These are phyloP conservation scores for Talaromyces sp. DNA, from an alignment of 2,329 filamentous ascomycete species.

Conservation along the genomic window DNA sequence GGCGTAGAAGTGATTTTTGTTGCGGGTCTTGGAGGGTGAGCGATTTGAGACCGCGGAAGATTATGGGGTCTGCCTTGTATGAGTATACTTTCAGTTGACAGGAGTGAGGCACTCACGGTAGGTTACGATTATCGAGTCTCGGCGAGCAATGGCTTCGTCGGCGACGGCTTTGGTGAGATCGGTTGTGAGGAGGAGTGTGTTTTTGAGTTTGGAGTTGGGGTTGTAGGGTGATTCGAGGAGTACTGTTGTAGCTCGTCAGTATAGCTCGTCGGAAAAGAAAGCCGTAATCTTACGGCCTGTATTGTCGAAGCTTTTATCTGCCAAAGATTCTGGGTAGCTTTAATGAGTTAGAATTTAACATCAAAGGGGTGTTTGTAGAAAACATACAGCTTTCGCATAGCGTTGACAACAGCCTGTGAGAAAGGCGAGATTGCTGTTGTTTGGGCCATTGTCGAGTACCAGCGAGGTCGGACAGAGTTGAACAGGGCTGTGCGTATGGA, in stretches of 20 bases:
- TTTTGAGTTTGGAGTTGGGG: constrained; percentile 54
- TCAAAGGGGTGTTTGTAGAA: background rate
- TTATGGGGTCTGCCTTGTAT: constrained; percentile 74
- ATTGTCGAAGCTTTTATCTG: constrained; percentile 91
- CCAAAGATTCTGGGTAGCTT: constrained; percentile 84
- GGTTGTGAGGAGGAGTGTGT: constrained; percentile 76
- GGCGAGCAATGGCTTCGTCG: constrained; percentile 77
- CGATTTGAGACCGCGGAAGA: constrained; percentile 88
- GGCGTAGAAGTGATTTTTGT: constrained; percentile 75
- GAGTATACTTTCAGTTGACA: background rate
- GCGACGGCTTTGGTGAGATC: constrained; percentile 87
- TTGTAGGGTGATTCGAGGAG: constrained; percentile 67
- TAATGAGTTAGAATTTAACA: background rate
- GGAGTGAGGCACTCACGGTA: constrained; percentile 63
- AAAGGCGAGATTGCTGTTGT: constrained; percentile 50
- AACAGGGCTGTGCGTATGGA: constrained; percentile 13
- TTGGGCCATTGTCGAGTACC: constrained; percentile 29
- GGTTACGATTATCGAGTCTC: constrained; percentile 75
- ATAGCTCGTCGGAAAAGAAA: background rate
- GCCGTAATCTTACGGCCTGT: constrained; percentile 63
- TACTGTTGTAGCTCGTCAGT: constrained; percentile 43
- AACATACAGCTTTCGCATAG: constrained; percentile 74
- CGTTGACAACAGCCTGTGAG: constrained; percentile 65
- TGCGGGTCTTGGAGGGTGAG: constrained; percentile 81
- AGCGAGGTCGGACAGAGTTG: constrained; percentile 13